Conservation (phyloP, 2,329 filamentous ascomycete species). For the Elsinoe ampelina region DNA sequence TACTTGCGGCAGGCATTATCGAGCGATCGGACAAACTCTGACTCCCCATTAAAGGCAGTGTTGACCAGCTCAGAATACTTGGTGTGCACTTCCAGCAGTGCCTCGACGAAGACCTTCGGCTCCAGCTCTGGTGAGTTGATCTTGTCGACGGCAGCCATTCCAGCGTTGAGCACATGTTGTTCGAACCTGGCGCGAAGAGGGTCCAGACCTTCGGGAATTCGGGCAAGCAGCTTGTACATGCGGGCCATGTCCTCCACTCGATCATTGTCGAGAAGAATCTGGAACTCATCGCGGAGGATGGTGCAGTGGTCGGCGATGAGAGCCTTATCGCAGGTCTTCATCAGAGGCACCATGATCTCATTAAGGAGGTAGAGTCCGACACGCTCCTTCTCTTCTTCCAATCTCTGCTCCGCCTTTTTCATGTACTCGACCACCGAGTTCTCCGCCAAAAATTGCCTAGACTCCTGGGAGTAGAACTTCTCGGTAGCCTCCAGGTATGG, state of each 20-base stretch:
- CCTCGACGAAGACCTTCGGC: slow-evolving; percentile 93
- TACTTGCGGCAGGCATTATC: slow-evolving; percentile 98
- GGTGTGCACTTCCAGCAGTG: slow-evolving; percentile 84
- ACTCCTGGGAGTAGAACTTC: slow-evolving; percentile 83
- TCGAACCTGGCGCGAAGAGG: slow-evolving; percentile 83
- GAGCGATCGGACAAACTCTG: slow-evolving; percentile 89
- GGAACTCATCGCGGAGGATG: slow-evolving; percentile 90
- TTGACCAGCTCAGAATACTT: slow-evolving; percentile 89
- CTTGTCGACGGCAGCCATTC: slow-evolving; percentile 80
- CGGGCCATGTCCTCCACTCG: slow-evolving; percentile 89
- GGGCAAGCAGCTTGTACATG: slow-evolving; percentile 86
- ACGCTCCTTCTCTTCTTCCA: slow-evolving; percentile 89
- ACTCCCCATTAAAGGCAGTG: slow-evolving; percentile 85
- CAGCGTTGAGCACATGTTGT: slow-evolving; percentile 82
- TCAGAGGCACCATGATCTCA: slow-evolving; percentile 76
- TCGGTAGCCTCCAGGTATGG: slow-evolving; percentile 82
- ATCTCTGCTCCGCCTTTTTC: slow-evolving; percentile 90
- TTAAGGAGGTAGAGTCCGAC: slow-evolving; percentile 84
- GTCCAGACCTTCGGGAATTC: slow-evolving; percentile 85
- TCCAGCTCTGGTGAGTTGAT: slow-evolving; percentile 85
- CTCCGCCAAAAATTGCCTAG: slow-evolving; percentile 86
- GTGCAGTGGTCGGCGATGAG: slow-evolving; percentile 80
- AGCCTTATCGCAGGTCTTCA: slow-evolving; percentile 78
- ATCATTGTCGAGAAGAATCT: slow-evolving; percentile 85
- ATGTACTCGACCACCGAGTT: slow-evolving; percentile 99